Base-by-base conservation (phyloP, 1,139 yeast genomes). In the Cylindricascospora bacillispora region DNA sequence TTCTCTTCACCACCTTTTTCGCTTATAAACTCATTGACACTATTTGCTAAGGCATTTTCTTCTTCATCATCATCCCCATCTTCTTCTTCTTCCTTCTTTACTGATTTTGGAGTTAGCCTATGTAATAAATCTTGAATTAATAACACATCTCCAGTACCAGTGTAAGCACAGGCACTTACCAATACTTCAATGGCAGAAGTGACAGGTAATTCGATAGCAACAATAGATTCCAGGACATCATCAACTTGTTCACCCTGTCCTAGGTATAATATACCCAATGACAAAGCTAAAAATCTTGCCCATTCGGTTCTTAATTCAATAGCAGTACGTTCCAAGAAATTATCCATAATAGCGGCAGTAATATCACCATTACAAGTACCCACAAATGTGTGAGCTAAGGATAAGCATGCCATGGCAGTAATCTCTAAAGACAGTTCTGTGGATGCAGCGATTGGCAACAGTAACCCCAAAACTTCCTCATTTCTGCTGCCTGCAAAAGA, bases 101-200 rank as follows among this genome's bases (percentile, higher is more conserved):
- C 59, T 22, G 64, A 67, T 35, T 65, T 67, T 26, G 78, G 73
- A 3, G 93, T 78, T 49, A 94, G 73, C 68, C 85, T 82, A 49
- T 83, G 93, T 45, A 89, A 69, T 49, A 92, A 66, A 22, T 83
- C 73, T 62, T 92, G 99, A 39, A 92, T 81, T 60, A 86, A 93
- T 42, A 92, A 69, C 24, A 92, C 99, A 53, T 92, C 92, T 45
- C 98, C 99, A 26, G 97, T 83, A 40, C 98, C 99, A 12, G 95
- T 93, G 59, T 80, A 86, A 5, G 97, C 93, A 62, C 95, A 82
- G 32, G 86, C 80, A 40, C 81, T 85, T 19, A 92, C 89, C 52
- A 92, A 66, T 5, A 86, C 93, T 56, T 82, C 92, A 49, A 86
- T 73, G 26, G 93, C 81, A 44, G 82, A 77, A 24, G 92, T 76